These are phyloP conservation scores for Colletotrichum tofieldiae DNA, from an alignment of 2,329 filamentous ascomycete species.

Conservation along the genomic window DNA sequence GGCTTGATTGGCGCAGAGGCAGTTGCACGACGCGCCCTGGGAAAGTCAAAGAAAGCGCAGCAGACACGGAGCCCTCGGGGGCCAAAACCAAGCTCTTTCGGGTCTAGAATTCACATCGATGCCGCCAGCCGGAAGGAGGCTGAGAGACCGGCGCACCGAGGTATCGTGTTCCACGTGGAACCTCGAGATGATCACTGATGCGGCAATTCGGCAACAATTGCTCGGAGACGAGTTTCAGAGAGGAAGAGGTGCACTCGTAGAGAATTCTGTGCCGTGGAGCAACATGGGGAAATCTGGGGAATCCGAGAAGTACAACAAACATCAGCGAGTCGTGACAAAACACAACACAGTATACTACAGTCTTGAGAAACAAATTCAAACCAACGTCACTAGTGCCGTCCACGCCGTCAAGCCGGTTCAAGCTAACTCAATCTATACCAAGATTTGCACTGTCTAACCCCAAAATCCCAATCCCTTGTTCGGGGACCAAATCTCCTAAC, in stretches of 20 bases:
- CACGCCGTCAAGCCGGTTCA: background rate
- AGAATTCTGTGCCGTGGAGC: too few relatives aligned
- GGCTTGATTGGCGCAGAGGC: background rate
- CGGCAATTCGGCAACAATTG: background rate
- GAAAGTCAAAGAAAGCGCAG: background rate
- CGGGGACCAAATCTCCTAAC: background rate
- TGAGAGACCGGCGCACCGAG: background rate
- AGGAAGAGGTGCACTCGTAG: background rate
- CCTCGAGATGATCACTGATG: background rate
- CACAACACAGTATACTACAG: background rate
- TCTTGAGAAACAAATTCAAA: background rate
- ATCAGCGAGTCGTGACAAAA: background rate
- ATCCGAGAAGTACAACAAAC: background rate
- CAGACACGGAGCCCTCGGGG: background rate
- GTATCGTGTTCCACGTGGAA: background rate
- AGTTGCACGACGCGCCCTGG: background rate
- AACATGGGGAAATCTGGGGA: background rate
- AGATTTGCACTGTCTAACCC: constrained; percentile 15
- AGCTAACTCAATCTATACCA: background rate
- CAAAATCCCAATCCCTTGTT: constrained; percentile 1
- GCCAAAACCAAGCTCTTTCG: background rate
- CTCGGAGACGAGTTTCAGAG: background rate
- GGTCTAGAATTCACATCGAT: background rate
- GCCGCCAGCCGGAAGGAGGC: background rate
- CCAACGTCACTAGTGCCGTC: constrained; percentile 21